A percentile compares a stretch with the other conserved stretches of the same genome.
Conservation (phyloP, 2,329 filamentous ascomycete species). For the Penicillium sp. region DNA sequence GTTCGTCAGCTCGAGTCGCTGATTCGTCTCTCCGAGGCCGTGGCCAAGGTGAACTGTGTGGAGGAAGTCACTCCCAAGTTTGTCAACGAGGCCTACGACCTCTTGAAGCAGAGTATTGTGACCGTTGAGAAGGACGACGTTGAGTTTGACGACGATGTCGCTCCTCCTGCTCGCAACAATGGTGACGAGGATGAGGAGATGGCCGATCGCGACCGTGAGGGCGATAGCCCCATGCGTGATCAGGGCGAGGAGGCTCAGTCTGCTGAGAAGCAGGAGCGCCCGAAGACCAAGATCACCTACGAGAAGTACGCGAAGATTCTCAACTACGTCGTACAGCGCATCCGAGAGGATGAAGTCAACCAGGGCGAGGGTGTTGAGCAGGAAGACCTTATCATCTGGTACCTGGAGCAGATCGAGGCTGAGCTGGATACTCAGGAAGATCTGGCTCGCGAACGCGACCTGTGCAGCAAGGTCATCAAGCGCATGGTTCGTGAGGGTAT, state of each 20-base stretch:
- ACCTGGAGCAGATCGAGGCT: constrained; percentile 85
- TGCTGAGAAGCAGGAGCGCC: constrained; percentile 43
- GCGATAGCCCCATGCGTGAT: constrained; percentile 57
- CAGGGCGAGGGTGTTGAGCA: constrained; percentile 82
- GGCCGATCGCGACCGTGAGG: constrained; percentile 50
- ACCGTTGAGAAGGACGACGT: constrained; percentile 97
- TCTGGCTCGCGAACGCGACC: constrained; percentile 69
- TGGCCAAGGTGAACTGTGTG: constrained; percentile 95
- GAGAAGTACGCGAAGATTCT: constrained; percentile 93
- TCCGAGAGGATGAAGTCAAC: constrained; percentile 77
- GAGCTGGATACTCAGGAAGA: constrained; percentile 81
- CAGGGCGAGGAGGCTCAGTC: constrained; percentile 50
- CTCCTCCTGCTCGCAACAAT: constrained; percentile 35
- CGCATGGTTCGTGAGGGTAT: constrained; percentile 85
- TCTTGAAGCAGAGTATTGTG: constrained; percentile 92
- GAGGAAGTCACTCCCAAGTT: constrained; percentile 83
- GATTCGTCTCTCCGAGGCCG: constrained; percentile 95
- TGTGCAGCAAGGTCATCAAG: constrained; percentile 85
- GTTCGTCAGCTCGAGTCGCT: constrained; percentile 94
- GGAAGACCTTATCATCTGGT: constrained; percentile 82
- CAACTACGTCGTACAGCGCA: constrained; percentile 77
- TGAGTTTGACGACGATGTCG: constrained; percentile 79
- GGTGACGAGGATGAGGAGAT: constrained; percentile 54
- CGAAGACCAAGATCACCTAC: constrained; percentile 87
- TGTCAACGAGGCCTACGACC: constrained; percentile 87